These are phyloP conservation scores for Yarrowia sp. DNA, from an alignment of 805 yeast genomes.

Conservation along the genomic window DNA sequence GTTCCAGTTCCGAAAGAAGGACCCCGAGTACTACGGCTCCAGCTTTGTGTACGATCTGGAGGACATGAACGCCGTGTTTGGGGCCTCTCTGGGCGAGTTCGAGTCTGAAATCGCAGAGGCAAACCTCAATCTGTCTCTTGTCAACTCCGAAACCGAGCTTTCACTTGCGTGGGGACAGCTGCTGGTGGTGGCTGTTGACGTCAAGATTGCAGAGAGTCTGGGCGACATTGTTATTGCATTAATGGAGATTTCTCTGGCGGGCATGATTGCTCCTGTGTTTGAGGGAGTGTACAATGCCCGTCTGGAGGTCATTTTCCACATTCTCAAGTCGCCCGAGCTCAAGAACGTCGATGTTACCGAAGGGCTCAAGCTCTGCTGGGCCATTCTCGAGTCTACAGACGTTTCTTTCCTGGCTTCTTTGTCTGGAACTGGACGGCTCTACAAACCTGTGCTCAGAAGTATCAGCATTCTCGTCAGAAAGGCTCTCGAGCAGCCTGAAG, in stretches of 20 bases:
- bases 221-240: slow-evolving; percentile 25
- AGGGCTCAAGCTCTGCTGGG: slow-evolving; percentile 24
- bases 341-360: slow-evolving; percentile 17
- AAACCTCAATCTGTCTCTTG: slow-evolving; percentile 67
- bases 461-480: slow-evolving; percentile 16
- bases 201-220: slow-evolving; percentile 4
- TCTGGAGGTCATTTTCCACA: slow-evolving; percentile 30
- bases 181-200: slow-evolving; percentile 63
- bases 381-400: slow-evolving; percentile 28
- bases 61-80: slow-evolving; percentile 67
- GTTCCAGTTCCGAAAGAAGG: slow-evolving; percentile 61
- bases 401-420: slow-evolving; percentile 34
- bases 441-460: slow-evolving; percentile 34
- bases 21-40: slow-evolving; percentile 57
- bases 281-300: slow-evolving; percentile 19
- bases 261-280: slow-evolving; percentile 36
- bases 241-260: slow-evolving; percentile 15
- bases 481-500: slow-evolving; percentile 29
- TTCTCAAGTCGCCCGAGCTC: slow-evolving; percentile 21
- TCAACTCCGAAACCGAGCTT: slow-evolving; percentile 69
- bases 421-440: slow-evolving; percentile 39
- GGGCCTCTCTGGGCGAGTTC: slow-evolving; percentile 56
- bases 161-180: slow-evolving; percentile 79
- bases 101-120: slow-evolving; percentile 62
- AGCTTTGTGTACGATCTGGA: slow-evolving; percentile 64